Evolutionary conservation across 106 monocot species (phyloP).

Genomic region (Ottelia alismoides): DNA sequence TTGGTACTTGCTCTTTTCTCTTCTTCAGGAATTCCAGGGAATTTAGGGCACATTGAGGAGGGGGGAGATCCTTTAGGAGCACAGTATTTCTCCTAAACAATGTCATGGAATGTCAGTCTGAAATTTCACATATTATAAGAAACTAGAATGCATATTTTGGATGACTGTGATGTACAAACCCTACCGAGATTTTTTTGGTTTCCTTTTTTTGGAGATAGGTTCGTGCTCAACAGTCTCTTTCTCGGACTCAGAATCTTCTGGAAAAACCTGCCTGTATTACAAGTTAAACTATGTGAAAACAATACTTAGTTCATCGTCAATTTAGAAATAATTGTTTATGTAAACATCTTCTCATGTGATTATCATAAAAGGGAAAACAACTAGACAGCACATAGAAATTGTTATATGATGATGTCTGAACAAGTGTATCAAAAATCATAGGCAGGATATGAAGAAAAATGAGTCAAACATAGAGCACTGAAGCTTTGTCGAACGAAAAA

Average conservation of each 20-base stretch:
- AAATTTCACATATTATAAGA: neutral
- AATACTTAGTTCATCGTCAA: neutral
- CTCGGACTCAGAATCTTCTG: slow-evolving; percentile 65
- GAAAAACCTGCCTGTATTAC: slow-evolving; percentile 44
- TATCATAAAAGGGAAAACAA: neutral
- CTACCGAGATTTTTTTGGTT: slow-evolving; percentile 44
- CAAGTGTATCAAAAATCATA: neutral
- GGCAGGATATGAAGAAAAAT: neutral
- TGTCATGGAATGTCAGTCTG: neutral
- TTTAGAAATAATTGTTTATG: neutral
- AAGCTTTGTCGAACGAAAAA: too few relatives aligned
- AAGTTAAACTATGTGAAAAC: neutral
- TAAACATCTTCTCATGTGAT: neutral
- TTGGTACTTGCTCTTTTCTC: slow-evolving; percentile 65
- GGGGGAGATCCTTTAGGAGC: slow-evolving; percentile 49
- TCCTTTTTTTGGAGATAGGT: slow-evolving; percentile 40
- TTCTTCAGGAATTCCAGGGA: slow-evolving; percentile 72
- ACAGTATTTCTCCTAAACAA: slow-evolving; percentile 45
- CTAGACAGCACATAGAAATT: neutral
- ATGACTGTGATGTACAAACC: neutral
- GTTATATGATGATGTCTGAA: neutral
- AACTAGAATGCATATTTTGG: neutral
- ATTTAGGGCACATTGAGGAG: slow-evolving; percentile 37
- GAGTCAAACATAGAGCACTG: too few relatives aligned
- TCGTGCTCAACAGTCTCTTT: slow-evolving; percentile 29